Conservation (phyloP, 345 rosid genomes). For the Angophora floribunda region DNA sequence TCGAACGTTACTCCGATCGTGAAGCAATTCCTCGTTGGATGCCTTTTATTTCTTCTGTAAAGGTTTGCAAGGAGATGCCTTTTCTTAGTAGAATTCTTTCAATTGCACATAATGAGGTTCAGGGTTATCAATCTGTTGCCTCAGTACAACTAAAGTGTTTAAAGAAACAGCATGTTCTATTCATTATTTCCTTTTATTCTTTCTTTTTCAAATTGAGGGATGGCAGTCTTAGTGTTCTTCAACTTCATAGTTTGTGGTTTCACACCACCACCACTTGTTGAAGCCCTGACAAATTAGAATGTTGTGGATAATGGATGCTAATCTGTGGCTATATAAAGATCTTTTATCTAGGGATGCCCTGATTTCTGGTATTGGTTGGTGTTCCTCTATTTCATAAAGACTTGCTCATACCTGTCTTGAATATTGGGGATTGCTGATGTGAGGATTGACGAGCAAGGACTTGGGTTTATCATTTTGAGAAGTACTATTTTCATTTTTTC, state of each 20-base stretch:
- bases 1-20: slow-evolving; percentile 56
- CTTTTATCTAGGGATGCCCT: background rate
- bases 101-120: background rate
- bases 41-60: slow-evolving; percentile 82
- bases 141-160: background rate
- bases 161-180: background rate
- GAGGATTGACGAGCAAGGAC: background rate
- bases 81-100: background rate
- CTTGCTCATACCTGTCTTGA: background rate
- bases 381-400: background rate
- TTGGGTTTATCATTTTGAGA: background rate
- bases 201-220: background rate
- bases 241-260: background rate
- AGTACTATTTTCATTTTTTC: background rate
- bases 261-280: background rate
- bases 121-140: background rate
- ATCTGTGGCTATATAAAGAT: background rate
- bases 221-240: background rate
- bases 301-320: background rate
- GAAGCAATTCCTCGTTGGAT: slow-evolving; percentile 91
- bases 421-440: background rate
- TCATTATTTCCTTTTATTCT: background rate
- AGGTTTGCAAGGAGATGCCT: slow-evolving; percentile 25
- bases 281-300: background rate
- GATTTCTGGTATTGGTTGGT: background rate